Conservation (phyloP, 768 basidiomycete genomes). For the Lyophyllum decastes region DNA sequence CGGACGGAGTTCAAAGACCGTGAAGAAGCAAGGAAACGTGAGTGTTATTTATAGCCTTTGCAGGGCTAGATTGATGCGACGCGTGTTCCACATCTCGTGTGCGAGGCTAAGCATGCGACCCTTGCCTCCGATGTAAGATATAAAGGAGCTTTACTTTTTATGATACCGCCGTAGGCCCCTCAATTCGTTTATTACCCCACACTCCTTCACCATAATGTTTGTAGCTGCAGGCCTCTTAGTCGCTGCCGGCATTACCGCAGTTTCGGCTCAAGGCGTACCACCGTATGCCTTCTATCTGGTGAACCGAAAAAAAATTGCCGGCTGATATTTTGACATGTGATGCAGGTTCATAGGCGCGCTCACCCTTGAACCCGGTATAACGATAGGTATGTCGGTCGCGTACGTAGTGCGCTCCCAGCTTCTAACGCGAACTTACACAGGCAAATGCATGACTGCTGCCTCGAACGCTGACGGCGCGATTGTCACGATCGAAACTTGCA, state of each 20-base stretch:
- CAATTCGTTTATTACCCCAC: constrained; percentile 2
- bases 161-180: neutral
- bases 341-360: constrained; percentile 43
- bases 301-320: neutral
- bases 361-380: constrained; percentile 44
- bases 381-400: constrained; percentile 33
- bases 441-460: constrained; percentile 52
- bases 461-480: constrained; percentile 49
- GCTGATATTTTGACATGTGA: neutral
- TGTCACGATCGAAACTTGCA: constrained; percentile 50
- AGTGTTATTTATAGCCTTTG: neutral
- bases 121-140: neutral
- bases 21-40: neutral
- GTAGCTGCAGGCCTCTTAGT: constrained; percentile 2
- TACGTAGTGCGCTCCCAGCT: neutral
- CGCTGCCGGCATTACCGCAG: constrained; percentile 17
- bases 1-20: neutral
- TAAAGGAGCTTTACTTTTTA: neutral
- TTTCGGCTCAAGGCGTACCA: constrained; percentile 28
- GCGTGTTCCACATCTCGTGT: neutral
- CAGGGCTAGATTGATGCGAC: neutral
- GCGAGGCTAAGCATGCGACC: neutral
- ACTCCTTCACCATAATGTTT: constrained; percentile 14
- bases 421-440: constrained; percentile 23
- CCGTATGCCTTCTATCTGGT: constrained; percentile 6